Percentiles rank a stretch among this genome's conserved stretches.
Conservation (phyloP, 192 early-diverging fungal genomes). For the Dissophora globulifera region DNA sequence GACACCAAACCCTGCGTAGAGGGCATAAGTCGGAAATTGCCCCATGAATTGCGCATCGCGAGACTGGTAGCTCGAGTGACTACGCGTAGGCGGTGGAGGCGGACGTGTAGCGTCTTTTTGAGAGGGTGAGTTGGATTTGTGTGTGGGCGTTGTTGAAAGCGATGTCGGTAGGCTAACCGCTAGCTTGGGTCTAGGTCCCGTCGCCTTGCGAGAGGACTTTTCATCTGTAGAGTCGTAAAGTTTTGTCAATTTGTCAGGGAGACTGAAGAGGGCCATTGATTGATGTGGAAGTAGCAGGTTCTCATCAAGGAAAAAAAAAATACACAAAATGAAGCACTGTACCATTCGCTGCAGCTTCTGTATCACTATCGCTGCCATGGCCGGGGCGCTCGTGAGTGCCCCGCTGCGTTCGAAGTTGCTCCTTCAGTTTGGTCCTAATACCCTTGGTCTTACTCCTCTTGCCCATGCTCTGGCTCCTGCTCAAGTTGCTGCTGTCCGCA, state of each 20-base stretch:
- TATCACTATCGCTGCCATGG: conserved; percentile 31
- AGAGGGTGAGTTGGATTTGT: not conserved
- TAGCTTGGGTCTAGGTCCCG: not conserved
- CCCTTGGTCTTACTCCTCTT: conserved; percentile 6
- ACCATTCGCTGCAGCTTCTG: conserved; percentile 9
- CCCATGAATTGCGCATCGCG: too few species aligned
- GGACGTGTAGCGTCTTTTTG: conserved; percentile 9
- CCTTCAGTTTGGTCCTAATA: not conserved
- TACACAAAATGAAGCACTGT: too few species aligned
- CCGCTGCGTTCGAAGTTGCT: too few species aligned
- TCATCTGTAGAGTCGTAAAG: too few species aligned
- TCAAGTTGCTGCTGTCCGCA: too few species aligned
- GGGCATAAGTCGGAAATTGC: conserved; percentile 1
- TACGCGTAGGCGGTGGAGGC: conserved; percentile 5
- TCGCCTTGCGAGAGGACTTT: too few species aligned
- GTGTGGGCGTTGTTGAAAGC: too few species aligned
- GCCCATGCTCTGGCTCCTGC: conserved; percentile 17
- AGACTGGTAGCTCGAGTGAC: conserved; percentile 1
- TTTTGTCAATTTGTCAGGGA: too few species aligned
- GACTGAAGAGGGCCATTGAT: not conserved
- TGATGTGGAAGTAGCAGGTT: too few species aligned
- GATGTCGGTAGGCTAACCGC: not conserved
- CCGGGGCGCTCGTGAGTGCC: too few species aligned
- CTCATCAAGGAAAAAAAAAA: too few species aligned
- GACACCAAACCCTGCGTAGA: conserved; percentile 13